Conservation (phyloP, 2,329 filamentous ascomycete genomes). For the Thelonectria blattea region DNA sequence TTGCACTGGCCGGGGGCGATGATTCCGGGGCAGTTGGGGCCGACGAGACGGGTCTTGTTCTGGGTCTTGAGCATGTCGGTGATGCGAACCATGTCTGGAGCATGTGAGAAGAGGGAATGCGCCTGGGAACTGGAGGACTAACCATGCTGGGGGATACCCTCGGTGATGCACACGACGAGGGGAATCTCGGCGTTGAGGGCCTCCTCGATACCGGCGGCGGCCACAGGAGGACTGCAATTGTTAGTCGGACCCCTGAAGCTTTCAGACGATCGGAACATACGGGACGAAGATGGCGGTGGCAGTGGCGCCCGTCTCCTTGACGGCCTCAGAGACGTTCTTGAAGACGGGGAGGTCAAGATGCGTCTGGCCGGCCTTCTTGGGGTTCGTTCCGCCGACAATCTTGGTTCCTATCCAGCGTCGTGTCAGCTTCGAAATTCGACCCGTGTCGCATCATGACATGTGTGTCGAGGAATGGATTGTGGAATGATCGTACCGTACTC, state of each 20-base stretch:
- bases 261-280: slow-evolving; percentile 55
- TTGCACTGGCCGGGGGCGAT: slow-evolving; percentile 97
- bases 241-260: slow-evolving; percentile 21
- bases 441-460: slow-evolving; percentile 37
- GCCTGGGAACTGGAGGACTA: slow-evolving; percentile 44
- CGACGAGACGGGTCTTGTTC: slow-evolving; percentile 94
- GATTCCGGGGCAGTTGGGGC: slow-evolving; percentile 97
- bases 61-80: slow-evolving; percentile 98
- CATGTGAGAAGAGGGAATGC: slow-evolving; percentile 20
- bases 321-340: slow-evolving; percentile 83
- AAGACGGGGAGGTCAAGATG: slow-evolving; percentile 95
- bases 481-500: slow-evolving; percentile 80
- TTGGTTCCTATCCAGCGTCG: slow-evolving; percentile 73
- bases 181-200: slow-evolving; percentile 92
- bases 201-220: slow-evolving; percentile 95
- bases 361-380: slow-evolving; percentile 92
- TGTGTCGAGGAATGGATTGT: slow-evolving; percentile 29
- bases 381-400: slow-evolving; percentile 97
- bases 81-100: slow-evolving; percentile 95
- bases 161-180: slow-evolving; percentile 95
- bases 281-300: slow-evolving; percentile 97
- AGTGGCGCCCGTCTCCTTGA: slow-evolving; percentile 87
- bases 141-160: slow-evolving; percentile 98
- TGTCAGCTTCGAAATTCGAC: slow-evolving; percentile 35
- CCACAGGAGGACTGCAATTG: slow-evolving; percentile 75